These are phyloP conservation scores for Schrenkiella parvula DNA, from an alignment of 345 rosid species.

Conservation along the genomic window DNA sequence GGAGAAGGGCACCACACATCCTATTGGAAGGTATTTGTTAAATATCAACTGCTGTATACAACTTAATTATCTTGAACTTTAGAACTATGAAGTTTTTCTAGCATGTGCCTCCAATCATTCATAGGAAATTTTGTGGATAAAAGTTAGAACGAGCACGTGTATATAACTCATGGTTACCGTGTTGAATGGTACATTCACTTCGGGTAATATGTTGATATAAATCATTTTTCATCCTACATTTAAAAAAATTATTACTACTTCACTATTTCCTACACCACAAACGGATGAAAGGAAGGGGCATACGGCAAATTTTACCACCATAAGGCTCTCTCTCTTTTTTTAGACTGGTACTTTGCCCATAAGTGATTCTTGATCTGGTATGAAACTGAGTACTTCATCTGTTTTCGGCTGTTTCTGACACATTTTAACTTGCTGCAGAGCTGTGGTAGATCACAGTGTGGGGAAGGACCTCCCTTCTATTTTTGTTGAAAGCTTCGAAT, in stretches of 20 bases:
- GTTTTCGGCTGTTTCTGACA: slow-evolving; percentile 13
- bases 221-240: neutral
- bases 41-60: neutral
- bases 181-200: neutral
- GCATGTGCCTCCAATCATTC: neutral
- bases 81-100: neutral
- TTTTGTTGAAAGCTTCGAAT: slow-evolving; percentile 79
- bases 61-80: neutral
- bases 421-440: slow-evolving; percentile 50
- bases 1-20: slow-evolving; percentile 99
- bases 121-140: neutral
- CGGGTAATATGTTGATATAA: neutral
- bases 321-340: neutral
- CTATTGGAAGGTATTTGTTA: slow-evolving; percentile 82
- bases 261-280: neutral
- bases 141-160: neutral
- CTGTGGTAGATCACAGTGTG: slow-evolving; percentile 88
- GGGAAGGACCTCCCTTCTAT: slow-evolving; percentile 92
- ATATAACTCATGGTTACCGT: neutral
- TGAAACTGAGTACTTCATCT: neutral
- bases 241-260: neutral
- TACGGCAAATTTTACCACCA: neutral
- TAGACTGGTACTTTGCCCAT: neutral
- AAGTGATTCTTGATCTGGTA: neutral
- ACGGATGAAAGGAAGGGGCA: neutral